Conservation (phyloP, 257 asterid species). For the Solanum sparsipilum region DNA sequence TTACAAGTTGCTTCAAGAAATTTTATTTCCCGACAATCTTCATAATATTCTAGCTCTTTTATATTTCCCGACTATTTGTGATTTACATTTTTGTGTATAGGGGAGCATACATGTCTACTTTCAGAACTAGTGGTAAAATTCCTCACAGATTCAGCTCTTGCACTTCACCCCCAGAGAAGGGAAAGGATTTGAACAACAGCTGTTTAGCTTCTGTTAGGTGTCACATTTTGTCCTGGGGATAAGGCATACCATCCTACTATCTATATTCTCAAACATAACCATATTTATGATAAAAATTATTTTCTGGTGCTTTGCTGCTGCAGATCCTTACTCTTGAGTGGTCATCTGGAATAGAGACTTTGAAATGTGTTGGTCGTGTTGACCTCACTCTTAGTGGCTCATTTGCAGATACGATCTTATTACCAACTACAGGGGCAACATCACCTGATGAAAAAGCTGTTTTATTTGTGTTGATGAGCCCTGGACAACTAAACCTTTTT, state of each 20-base stretch:
- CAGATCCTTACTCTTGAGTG: slow-evolving; percentile 76
- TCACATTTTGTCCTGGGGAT: neutral
- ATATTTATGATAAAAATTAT: neutral
- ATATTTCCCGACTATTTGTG: neutral
- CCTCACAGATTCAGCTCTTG: neutral
- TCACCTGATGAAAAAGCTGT: slow-evolving; percentile 30
- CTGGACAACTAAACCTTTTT: slow-evolving; percentile 55
- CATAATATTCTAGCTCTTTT: neutral
- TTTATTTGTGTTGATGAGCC: slow-evolving; percentile 58
- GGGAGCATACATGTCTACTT: neutral
- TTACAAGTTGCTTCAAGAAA: neutral
- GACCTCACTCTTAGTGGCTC: slow-evolving; percentile 72
- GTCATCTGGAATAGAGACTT: slow-evolving; percentile 68
- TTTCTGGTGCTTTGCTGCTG: slow-evolving; percentile 6
- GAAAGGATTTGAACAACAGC: neutral
- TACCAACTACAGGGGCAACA: slow-evolving; percentile 42
- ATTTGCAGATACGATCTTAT: slow-evolving; percentile 66
- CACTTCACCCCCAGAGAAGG: neutral
- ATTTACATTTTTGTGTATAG: neutral
- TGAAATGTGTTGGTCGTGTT: slow-evolving; percentile 54
- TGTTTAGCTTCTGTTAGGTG: neutral
- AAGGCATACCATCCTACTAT: neutral
- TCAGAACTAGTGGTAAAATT: neutral
- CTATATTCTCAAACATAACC: neutral
- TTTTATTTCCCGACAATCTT: neutral